Base-by-base conservation (phyloP, 2,329 filamentous ascomycete species). In the Aspergillus unguis region DNA sequence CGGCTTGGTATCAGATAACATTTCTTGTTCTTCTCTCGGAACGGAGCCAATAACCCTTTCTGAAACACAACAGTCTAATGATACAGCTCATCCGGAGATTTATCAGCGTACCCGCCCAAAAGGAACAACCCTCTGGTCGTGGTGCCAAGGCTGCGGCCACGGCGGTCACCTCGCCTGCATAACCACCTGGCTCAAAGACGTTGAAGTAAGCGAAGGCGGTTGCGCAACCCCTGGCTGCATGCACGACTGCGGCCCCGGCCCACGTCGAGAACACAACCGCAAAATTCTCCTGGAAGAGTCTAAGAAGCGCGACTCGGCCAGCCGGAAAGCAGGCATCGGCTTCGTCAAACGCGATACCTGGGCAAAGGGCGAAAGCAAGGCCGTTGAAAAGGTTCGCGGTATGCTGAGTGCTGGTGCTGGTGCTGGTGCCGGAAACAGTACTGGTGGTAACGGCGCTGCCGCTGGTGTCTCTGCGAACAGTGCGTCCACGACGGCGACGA, bases 61-160 rank as follows among this genome's bases (percentile, higher is more conserved):
- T 26, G 54, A 66, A 47, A 17, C 17, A 17, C 28, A 70, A 56
- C 53, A 68, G 59, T 52, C 53, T 50, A 31, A 69, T 55, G 43
- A 62, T 53, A 45, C 57, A 46, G 8, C 36, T 8, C 32, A 40
- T 35, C 9, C 60, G 55, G 57, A 60, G 33, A n/a, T 63, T 51
- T 56, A 60, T 57, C 66, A 52, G 57, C 52, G 54, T 53, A 58
- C 63, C 6, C 64, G 65, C 17, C 63, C 65, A 29, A 65, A 63
- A 50, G 71, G 69, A 31, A 62, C 71, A 11, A 63, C 65, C 5
- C 71, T 83, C 23, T 83, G 78, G 76, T 76, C 78, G 4, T 79
- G 77, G 71, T 86, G 84, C 64, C 74, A 83, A 60, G 71, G 78
- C 9, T 86, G 84, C 64, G 81, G 81, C 3, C 84, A 86, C 59